Base-by-base conservation (phyloP, 306 rosid species). In the Rosa rugosa region DNA sequence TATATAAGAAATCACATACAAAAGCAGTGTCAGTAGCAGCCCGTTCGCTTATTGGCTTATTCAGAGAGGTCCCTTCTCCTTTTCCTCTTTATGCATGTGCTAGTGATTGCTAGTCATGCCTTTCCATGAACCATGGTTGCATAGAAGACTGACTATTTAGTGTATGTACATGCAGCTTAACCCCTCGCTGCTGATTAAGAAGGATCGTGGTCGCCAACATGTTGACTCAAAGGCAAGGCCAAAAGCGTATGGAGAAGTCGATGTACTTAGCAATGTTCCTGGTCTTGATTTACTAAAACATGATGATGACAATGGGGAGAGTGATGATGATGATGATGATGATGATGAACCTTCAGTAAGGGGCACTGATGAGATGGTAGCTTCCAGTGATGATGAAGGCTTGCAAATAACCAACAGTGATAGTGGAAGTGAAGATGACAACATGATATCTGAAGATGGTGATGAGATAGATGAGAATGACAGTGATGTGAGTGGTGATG, bases 1-100 rank as follows among this genome's bases (percentile, higher is more conserved):
- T 94, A 46, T 92, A 94, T 81, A 94, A 94, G 93, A 94, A 94
- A 74, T 89, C 97, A 14, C 99, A 87, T 83, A 94, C 92, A 87
- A 94, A 94, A 86, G 92, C 92, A 76, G 88, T 94, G 81, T 94
- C 99, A 78, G 45, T 91, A 20, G 93, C 99, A 46, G 91, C 99
- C 47, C 93, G 97, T 63, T 91, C 99, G 74, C 89, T 94, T 69
- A 88, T 94, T 81, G 85, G 89, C 46, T 84, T 94, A 81, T 94
- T 91, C 84, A 86, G 97, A 84, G 96, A 92, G 97, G 97, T 94
- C 25, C 5, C 22, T 77, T 13, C 57, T 31, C 38, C 27, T 77
- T 38, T 42, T 50, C 25, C 27, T 42, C 56, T 71, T 34, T 63
- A 44, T 54, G 67, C 62, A 50, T 22, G 69, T 45, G 36, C 34